Percentiles rank a stretch among this genome's conserved stretches.
Evolutionary conservation across 192 early-diverging fungal genomes (phyloP).

Genomic region (Entomortierella parvispora): DNA sequence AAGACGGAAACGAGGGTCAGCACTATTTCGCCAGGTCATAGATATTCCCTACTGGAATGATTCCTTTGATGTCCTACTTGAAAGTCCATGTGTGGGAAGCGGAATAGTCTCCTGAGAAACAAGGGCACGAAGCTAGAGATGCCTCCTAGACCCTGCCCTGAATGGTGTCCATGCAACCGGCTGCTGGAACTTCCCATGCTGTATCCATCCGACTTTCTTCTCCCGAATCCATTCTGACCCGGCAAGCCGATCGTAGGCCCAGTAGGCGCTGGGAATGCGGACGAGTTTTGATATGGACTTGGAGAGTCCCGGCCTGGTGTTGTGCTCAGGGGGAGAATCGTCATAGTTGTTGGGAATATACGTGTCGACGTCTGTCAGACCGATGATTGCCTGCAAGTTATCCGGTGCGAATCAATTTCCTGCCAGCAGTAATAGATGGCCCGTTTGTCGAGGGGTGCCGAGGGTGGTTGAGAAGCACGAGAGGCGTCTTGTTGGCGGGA

Average conservation of each 20-base stretch:
- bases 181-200: slow-evolving; percentile 18
- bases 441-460: too few relatives aligned
- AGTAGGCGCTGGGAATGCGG: slow-evolving; percentile 24
- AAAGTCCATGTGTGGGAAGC: slow-evolving; percentile 86
- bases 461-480: too few relatives aligned
- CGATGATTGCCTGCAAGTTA: background rate
- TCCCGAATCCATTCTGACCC: slow-evolving; percentile 12
- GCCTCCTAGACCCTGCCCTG: background rate
- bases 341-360: slow-evolving; percentile 9
- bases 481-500: too few relatives aligned
- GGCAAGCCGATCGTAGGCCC: slow-evolving; percentile 45
- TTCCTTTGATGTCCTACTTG: slow-evolving; percentile 48
- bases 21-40: background rate
- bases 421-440: too few relatives aligned
- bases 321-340: slow-evolving; percentile 42
- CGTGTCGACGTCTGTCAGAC: background rate
- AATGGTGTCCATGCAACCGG: slow-evolving; percentile 3
- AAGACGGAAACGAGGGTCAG: background rate
- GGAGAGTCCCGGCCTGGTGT: slow-evolving; percentile 49
- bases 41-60: too few relatives aligned
- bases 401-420: background rate
- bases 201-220: slow-evolving; percentile 35
- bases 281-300: slow-evolving; percentile 17
- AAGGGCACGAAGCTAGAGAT: slow-evolving; percentile 57
- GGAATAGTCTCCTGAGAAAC: slow-evolving; percentile 61